Evolutionary conservation across 768 basidiomycete genomes (phyloP).

Genomic region (Hygrocybe coccinea): DNA sequence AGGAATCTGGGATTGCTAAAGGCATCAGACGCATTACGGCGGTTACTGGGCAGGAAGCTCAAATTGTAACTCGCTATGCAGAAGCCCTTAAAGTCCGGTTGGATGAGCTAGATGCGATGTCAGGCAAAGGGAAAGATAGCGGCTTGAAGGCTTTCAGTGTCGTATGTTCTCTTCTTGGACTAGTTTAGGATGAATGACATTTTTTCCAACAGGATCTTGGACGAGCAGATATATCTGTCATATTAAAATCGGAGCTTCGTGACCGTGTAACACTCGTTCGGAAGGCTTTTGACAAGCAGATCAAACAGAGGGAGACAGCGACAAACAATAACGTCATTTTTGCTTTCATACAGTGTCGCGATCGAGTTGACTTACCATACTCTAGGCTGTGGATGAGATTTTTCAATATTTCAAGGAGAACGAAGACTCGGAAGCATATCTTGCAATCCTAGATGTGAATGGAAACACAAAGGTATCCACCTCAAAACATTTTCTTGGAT

Average conservation of each 20-base stretch:
- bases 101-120: conserved; percentile 51
- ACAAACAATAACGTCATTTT: conserved; percentile 70
- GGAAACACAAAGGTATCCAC: conserved; percentile 76
- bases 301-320: conserved; percentile 74
- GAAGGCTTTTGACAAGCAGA: conserved; percentile 79
- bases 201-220: conserved; percentile 67
- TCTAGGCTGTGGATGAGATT: conserved; percentile 66
- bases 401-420: conserved; percentile 74
- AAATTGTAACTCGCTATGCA: conserved; percentile 69
- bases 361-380: neutral
- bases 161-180: conserved; percentile 40
- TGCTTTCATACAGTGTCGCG: neutral
- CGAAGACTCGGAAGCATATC: conserved; percentile 61
- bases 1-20: conserved; percentile 97
- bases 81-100: conserved; percentile 58
- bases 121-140: conserved; percentile 80
- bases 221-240: conserved; percentile 82
- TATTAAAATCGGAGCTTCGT: conserved; percentile 74
- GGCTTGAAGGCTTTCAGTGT: conserved; percentile 76
- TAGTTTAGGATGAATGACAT: neutral
- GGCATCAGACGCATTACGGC: conserved; percentile 93
- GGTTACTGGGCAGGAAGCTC: conserved; percentile 91
- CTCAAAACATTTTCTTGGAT: neutral
- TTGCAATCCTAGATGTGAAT: conserved; percentile 67
- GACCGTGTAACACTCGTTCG: conserved; percentile 67